Percentiles rank a stretch among this genome's conserved stretches.
Conservation (phyloP, 495 filamentous ascomycete species). For the Penicillium herquei region DNA sequence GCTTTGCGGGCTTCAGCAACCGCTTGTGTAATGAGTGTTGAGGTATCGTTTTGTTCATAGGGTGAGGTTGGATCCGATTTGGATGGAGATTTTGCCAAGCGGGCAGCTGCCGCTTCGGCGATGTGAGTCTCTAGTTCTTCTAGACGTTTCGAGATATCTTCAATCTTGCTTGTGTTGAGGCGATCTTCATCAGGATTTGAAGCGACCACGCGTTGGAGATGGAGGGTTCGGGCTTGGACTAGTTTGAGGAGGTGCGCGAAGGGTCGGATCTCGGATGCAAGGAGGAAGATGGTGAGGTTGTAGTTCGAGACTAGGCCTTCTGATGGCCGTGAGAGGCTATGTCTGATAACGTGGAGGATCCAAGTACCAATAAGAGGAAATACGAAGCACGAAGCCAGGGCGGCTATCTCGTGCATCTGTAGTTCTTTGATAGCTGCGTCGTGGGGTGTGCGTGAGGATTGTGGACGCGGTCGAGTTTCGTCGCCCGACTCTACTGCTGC, state of each 20-base stretch:
- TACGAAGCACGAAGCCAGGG: conserved; percentile 74
- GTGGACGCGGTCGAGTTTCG: not conserved
- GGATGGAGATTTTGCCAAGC: conserved; percentile 14
- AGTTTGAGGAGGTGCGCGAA: conserved; percentile 77
- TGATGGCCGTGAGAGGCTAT: conserved; percentile 74
- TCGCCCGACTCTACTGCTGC: conserved; percentile 6
- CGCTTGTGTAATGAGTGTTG: conserved; percentile 45
- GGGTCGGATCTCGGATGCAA: conserved; percentile 83
- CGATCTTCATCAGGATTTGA: conserved; percentile 39
- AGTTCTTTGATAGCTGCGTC: conserved; percentile 58
- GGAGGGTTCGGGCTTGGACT: conserved; percentile 72
- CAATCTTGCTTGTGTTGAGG: conserved; percentile 42
- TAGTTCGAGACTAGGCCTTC: conserved; percentile 87
- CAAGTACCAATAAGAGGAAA: conserved; percentile 76
- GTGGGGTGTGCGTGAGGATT: conserved; percentile 7
- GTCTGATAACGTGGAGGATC: conserved; percentile 72
- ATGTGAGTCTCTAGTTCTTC: conserved; percentile 68
- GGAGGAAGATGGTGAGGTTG: conserved; percentile 90
- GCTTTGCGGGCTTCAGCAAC: conserved; percentile 59
- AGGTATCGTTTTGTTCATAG: conserved; percentile 20
- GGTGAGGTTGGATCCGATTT: conserved; percentile 8
- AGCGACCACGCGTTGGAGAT: conserved; percentile 75
- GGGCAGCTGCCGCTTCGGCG: conserved; percentile 35
- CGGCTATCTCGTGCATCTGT: conserved; percentile 69
- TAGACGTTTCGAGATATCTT: conserved; percentile 61